phyloP scores from a whole-genome alignment of 2,329 filamentous ascomycete species.

The Trichoderma semiorbis region DNA sequence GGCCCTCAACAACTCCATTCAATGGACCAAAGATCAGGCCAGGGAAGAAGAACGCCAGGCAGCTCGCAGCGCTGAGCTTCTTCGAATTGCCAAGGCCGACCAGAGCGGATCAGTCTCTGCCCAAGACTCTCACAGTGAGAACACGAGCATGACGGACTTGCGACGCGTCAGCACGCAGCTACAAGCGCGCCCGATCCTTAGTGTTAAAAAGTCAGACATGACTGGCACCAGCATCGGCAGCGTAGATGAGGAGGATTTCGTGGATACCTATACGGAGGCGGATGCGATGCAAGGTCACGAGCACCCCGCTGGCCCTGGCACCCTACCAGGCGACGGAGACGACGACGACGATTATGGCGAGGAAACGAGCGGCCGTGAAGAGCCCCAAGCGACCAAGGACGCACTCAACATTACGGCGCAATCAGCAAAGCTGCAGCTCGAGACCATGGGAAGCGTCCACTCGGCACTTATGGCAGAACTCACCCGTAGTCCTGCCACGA shows the following conservation, averaged over 20 bases:
- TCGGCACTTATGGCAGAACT: conserved; percentile 70
- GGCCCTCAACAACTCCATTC: conserved; percentile 97
- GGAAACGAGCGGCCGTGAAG: conserved; percentile 73
- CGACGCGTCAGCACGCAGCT: conserved; percentile 37
- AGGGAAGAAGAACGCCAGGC: conserved; percentile 81
- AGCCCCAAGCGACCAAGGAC: conserved; percentile 75
- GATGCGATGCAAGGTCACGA: conserved; percentile 37
- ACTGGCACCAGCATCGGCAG: conserved; percentile 47
- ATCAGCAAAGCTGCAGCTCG: conserved; percentile 87
- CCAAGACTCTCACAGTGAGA: conserved; percentile 49
- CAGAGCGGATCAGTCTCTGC: conserved; percentile 52
- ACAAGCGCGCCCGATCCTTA: not conserved
- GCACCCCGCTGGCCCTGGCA: conserved; percentile 28
- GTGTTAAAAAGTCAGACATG: conserved; percentile 31
- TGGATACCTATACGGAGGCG: conserved; percentile 46
- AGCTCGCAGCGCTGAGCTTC: conserved; percentile 67
- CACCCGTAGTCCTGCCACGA: conserved; percentile 63
- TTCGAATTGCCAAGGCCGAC: conserved; percentile 77
- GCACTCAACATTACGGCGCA: conserved; percentile 97
- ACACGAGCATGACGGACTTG: conserved; percentile 48
- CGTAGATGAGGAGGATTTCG: conserved; percentile 51
- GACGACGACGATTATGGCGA: conserved; percentile 73
- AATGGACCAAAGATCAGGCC: conserved; percentile 96
- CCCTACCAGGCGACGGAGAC: conserved; percentile 37
- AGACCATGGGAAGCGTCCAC: conserved; percentile 83